A percentile compares a stretch with the other conserved stretches of the same genome.
phyloP scores from a whole-genome alignment of 495 filamentous ascomycete genomes.

The Evernia prunastri region DNA sequence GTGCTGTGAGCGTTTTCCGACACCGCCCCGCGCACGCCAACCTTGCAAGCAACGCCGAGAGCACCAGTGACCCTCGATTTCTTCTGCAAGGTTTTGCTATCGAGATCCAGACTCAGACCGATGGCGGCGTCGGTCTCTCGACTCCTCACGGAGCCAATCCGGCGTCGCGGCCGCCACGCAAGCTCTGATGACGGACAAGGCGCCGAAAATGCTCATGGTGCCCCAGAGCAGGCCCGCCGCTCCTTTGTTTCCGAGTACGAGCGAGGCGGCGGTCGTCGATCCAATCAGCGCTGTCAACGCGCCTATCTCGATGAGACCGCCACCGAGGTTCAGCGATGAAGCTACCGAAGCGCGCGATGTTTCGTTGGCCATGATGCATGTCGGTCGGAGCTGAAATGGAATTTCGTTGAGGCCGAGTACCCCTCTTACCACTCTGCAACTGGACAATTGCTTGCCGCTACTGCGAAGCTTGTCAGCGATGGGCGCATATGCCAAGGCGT shows the following conservation, averaged over 20 bases:
- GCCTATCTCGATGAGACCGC: conserved; percentile 25
- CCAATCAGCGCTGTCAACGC: conserved; percentile 25
- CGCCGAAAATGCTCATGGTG: conserved; percentile 23
- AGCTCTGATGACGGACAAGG: conserved; percentile 20
- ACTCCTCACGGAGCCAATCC: conserved; percentile 6
- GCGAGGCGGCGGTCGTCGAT: conserved; percentile 20
- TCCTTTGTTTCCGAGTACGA: conserved; percentile 21
- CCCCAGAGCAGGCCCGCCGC: conserved; percentile 23
- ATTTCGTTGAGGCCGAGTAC: no score
- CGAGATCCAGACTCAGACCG: conserved; percentile 4
- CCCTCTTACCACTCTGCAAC: no score
- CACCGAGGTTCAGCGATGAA: background rate
- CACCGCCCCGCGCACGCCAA: background rate
- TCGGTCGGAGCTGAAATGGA: no score
- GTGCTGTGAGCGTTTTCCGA: background rate
- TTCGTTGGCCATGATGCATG: conserved; percentile 1
- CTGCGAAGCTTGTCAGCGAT: no score
- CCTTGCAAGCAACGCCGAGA: conserved; percentile 1
- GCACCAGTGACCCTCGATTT: background rate
- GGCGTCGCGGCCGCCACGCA: conserved; percentile 12
- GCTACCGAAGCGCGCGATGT: background rate
- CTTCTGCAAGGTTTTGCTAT: background rate
- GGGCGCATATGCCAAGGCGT: no score
- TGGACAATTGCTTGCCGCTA: no score
- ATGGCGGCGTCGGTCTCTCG: conserved; percentile 15